These are phyloP conservation scores for Acanthamoeba royreba DNA, from an alignment of 208 protist species.

Conservation along the genomic window DNA sequence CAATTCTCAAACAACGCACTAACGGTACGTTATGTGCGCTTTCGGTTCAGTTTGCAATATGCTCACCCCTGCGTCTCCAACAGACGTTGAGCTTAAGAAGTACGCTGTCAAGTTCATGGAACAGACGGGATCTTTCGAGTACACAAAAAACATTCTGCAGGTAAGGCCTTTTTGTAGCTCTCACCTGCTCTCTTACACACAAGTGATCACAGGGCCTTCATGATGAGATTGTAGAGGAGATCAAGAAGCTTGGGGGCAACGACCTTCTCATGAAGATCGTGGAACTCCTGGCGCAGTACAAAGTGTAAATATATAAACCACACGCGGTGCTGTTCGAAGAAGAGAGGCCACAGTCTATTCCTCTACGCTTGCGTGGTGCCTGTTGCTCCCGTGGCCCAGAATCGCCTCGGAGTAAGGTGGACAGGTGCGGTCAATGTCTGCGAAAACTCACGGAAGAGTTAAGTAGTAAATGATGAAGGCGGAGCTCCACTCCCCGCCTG, in stretches of 20 bases:
- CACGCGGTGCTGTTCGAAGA: too few species aligned
- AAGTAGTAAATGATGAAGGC: neutral
- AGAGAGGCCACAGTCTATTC: too few species aligned
- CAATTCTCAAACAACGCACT: slow-evolving; percentile 61
- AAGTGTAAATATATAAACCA: neutral
- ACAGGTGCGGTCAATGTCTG: neutral
- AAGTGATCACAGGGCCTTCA: neutral
- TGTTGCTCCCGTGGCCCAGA: too few species aligned
- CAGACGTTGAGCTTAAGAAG: slow-evolving; percentile 70
- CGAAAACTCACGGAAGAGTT: neutral
- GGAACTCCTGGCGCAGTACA: neutral
- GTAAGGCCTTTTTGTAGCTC: neutral
- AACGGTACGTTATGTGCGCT: neutral
- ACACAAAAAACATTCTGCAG: slow-evolving; percentile 53
- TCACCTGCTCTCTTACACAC: neutral
- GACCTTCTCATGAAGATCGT: neutral
- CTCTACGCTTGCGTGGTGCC: too few species aligned
- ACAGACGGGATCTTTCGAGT: slow-evolving; percentile 67
- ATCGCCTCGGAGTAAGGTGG: too few species aligned
- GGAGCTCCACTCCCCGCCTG: neutral
- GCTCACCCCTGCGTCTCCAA: slow-evolving; percentile 51
- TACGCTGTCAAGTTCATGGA: slow-evolving; percentile 71
- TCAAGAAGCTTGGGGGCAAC: slow-evolving; percentile 31
- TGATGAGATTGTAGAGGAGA: neutral
- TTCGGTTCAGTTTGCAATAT: slow-evolving; percentile 8